Conservation (phyloP, 2,329 filamentous ascomycete genomes). For the Whalleya microplaca region DNA sequence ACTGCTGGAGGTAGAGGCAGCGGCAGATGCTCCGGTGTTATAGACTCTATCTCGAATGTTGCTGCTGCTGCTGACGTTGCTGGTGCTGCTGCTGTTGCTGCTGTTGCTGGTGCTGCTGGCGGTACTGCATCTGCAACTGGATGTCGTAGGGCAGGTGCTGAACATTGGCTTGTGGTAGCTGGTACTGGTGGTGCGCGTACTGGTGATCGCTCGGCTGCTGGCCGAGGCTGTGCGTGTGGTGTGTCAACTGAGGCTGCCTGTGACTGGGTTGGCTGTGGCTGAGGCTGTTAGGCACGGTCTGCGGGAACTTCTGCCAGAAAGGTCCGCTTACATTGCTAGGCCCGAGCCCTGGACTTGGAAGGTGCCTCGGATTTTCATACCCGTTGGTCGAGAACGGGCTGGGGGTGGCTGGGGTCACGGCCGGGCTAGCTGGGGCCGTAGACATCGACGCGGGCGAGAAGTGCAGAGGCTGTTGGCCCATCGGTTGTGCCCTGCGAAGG, state of each 20-base stretch:
- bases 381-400: constrained; percentile 9
- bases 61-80: no score
- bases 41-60: constrained; percentile 2
- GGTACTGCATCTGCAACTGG: constrained; percentile 8
- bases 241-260: constrained; percentile 23
- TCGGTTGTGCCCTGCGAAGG: constrained; percentile 28
- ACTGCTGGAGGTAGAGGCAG: not conserved
- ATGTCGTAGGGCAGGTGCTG: constrained; percentile 8
- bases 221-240: not conserved
- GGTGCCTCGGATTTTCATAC: constrained; percentile 21
- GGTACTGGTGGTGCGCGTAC: no score
- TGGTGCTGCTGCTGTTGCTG: no score
- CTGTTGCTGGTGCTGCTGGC: constrained; percentile 6
- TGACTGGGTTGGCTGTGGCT: constrained; percentile 31
- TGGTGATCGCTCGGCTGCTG: not conserved
- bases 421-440: constrained; percentile 1
- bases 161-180: not conserved
- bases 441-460: constrained; percentile 1
- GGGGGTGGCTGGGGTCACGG: constrained; percentile 2
- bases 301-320: constrained; percentile 34
- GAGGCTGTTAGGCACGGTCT: constrained; percentile 40
- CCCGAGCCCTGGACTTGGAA: constrained; percentile 28
- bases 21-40: constrained; percentile 3
- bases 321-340: constrained; percentile 40
- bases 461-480: constrained; percentile 9